Percentiles rank a stretch among this genome's conserved stretches.
phyloP scores from a whole-genome alignment of 2,329 filamentous ascomycete species.

The Biscogniauxia mediterranea region DNA sequence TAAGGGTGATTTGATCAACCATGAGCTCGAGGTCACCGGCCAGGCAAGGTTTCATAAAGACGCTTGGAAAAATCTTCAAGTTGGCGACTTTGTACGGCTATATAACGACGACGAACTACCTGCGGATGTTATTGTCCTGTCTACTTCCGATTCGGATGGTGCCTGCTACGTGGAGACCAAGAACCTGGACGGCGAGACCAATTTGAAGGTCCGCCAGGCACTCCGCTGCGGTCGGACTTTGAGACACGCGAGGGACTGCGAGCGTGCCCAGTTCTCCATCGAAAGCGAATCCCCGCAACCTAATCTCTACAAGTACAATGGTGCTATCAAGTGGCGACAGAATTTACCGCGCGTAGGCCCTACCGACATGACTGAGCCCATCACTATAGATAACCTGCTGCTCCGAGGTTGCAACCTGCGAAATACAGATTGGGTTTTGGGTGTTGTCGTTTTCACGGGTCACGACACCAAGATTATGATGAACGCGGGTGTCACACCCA shows the following conservation, averaged over 20 bases:
- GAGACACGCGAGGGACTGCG: constrained; percentile 88
- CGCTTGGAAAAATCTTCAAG: constrained; percentile 91
- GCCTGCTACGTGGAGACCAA: constrained; percentile 98
- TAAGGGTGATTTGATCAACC: constrained; percentile 68
- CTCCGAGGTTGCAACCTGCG: constrained; percentile 89
- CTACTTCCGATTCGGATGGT: constrained; percentile 90
- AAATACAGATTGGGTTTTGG: constrained; percentile 95
- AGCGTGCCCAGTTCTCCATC: constrained; percentile 80
- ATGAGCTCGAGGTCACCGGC: constrained; percentile 60
- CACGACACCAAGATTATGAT: constrained; percentile 99
- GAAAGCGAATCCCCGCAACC: constrained; percentile 90
- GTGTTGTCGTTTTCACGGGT: constrained; percentile 90
- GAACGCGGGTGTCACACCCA: constrained; percentile 93
- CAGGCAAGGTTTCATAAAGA: constrained; percentile 88
- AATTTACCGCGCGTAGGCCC: constrained; percentile 59
- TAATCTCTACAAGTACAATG: constrained; percentile 94
- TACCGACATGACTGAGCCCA: constrained; percentile 83
- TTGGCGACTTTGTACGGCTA: constrained; percentile 93
- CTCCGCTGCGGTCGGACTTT: constrained; percentile 80
- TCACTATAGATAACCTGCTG: constrained; percentile 92
- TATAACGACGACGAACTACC: constrained; percentile 97
- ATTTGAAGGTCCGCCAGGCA: constrained; percentile 90
- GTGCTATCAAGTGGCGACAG: constrained; percentile 84
- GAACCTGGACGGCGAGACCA: constrained; percentile 96
- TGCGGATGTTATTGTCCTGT: constrained; percentile 86